Conservation (phyloP, 1,284 basidiomycete genomes). For the Ustilago tritici region DNA sequence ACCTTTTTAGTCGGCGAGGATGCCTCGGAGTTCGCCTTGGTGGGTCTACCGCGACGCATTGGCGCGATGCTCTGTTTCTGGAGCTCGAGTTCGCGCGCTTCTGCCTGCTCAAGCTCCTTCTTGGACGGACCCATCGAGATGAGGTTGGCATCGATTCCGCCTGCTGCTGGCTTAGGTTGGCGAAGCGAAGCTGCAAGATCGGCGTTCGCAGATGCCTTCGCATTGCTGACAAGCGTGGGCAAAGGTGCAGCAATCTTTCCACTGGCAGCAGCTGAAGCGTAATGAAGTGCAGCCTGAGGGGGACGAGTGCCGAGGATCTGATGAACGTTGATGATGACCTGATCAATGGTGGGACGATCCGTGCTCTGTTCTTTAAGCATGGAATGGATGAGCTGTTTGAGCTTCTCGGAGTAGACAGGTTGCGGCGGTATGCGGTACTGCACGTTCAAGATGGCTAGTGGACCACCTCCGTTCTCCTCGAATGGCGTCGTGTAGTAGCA, state of each 20-base stretch:
- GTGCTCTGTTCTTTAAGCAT: constrained; percentile 62
- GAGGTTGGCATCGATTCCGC: constrained; percentile 40
- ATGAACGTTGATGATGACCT: constrained; percentile 58
- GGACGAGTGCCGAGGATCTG: constrained; percentile 56
- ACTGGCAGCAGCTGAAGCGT: constrained; percentile 41
- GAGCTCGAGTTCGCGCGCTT: constrained; percentile 49
- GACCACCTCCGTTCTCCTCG: constrained; percentile 79
- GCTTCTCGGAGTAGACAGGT: constrained; percentile 87
- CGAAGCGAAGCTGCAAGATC: not conserved
- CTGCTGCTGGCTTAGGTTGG: constrained; percentile 15
- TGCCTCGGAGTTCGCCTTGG: constrained; percentile 32
- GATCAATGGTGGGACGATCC: constrained; percentile 58
- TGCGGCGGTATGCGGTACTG: constrained; percentile 80
- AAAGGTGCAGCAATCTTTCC: constrained; percentile 47
- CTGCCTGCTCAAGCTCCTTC: constrained; percentile 46
- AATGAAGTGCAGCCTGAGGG: constrained; percentile 50
- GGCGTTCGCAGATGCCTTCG: constrained; percentile 1
- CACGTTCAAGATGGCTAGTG: constrained; percentile 94
- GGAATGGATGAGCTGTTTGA: constrained; percentile 83
- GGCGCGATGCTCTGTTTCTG: constrained; percentile 66
- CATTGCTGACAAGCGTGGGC: constrained; percentile 33
- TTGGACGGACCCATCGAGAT: constrained; percentile 50
- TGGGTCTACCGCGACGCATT: constrained; percentile 70
- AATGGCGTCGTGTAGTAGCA: constrained; percentile 99
- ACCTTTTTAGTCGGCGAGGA: constrained; percentile 22